Base-by-base conservation (phyloP, 2,329 filamentous ascomycete species). In the Pseudogymnoascus sp. region DNA sequence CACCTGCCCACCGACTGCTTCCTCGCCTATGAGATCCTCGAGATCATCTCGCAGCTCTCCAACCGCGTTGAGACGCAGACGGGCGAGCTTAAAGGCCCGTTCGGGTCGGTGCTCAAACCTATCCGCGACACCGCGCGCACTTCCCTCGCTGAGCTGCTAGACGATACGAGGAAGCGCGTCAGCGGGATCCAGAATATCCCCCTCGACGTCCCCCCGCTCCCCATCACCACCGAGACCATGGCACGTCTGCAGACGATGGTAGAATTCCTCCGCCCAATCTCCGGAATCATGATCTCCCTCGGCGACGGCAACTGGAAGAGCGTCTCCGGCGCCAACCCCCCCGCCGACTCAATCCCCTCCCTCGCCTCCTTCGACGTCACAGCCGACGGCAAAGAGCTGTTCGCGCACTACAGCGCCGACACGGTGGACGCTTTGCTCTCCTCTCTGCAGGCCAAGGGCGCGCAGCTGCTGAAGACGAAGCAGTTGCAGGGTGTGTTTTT, bases 1-100 rank as follows among this genome's bases (percentile, higher is more conserved):
- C 93, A 97, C 72, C 78, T 97, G 40, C 84, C 87, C 68, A 96
- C 91, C 0, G 95, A 99, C 74, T 98, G 93, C 75, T 98, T 91
- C 74, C 83, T 99, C 59, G 92, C 92, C 6, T 99, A 96, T 74
- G 95, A 99, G 73, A 90, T 98, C 33, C 90, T 96, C 33, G 93
- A 96, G 70, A 90, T 97, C 65, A 86, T 98, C 56, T 90, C 91
- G 0, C 84, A 83, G 11, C 81, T 96, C 59, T 92, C 91, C 2
- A 88, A 87, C 63, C 87, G 89, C 40, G 79, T 99, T 3, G 93
- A 96, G 66, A 83, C 84, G 4, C 87, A 89, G 65, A 96, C 92
- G 0, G 91, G 91, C 2, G 91, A 96, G 71, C 81, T 97, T 64
- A 96, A 96, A 73, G 81, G 84, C 31, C 84, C 91, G 5, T 84